phyloP scores from a whole-genome alignment of 352 stramenopile species.

The Elongisporangium undulatum region DNA sequence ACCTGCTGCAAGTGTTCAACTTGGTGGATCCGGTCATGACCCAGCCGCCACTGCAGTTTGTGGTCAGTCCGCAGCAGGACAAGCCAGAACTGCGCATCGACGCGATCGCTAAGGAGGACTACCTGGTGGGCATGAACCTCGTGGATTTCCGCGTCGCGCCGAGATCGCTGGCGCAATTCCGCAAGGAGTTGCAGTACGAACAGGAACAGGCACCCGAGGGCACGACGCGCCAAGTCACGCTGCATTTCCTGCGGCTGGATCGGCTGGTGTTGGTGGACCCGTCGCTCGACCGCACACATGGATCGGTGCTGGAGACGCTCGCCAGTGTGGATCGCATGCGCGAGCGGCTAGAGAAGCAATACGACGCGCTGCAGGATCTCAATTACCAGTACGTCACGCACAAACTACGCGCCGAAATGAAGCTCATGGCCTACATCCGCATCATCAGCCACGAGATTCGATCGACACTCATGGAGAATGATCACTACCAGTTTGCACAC shows the following conservation, averaged over 20 bases:
- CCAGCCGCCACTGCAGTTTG: conserved; percentile 21
- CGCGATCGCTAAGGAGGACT: conserved; percentile 90
- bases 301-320: conserved; percentile 40
- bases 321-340: conserved; percentile 32
- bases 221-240: conserved; percentile 19
- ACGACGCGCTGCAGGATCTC: conserved; percentile 29
- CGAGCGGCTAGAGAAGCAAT: conserved; percentile 23
- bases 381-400: conserved; percentile 38
- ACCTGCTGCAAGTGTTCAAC: conserved; percentile 48
- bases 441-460: conserved; percentile 30
- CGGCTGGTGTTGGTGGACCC: conserved; percentile 27
- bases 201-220: conserved; percentile 14
- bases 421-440: conserved; percentile 54
- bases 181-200: conserved; percentile 30
- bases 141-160: conserved; percentile 52
- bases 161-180: conserved; percentile 33
- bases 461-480: conserved; percentile 30
- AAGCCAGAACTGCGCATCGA: conserved; percentile 32
- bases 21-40: conserved; percentile 33
- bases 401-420: conserved; percentile 52
- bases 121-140: conserved; percentile 79
- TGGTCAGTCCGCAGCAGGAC: conserved; percentile 14
- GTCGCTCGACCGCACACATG: conserved; percentile 29
- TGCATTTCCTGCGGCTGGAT: conserved; percentile 64
- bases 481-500: conserved; percentile 43